Evolutionary conservation across 1,284 basidiomycete genomes (phyloP), one percentile per base, ranked within the genome.

Genomic region (Exobasidium cylindrosporum): DNA sequence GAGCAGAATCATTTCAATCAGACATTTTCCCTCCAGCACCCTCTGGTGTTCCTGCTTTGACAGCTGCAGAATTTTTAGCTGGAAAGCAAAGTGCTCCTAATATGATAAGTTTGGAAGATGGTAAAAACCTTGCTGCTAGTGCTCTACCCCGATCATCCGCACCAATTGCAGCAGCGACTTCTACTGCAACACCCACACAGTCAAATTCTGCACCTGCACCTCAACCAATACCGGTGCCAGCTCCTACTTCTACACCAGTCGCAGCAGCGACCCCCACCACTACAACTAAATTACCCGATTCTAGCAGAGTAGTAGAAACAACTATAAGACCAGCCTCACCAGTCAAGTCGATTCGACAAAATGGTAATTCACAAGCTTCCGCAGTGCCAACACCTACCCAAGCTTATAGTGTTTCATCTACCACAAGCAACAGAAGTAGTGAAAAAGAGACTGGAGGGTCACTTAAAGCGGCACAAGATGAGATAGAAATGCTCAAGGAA

Each of bases 21-120:
- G 92, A 95, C 81, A 95, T 98, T 78, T 97, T 87, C 85, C 94
- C 95, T 1, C 89, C 90, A 6, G 95, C 92, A 1, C 87, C 88
- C 0, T 91, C 91, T 7, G 81, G 84, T 52, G 89, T 93, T 76
- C 86, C 93, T 11, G 87, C 91, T 0, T 84, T 96, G 58, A 84
- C 86, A 7, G 89, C 92, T 0, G 83, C 85, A 57, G 92, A 97
- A 70, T 97, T 91, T 83, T 92, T 97, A 81, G 72, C 63, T 3
- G 93, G 92, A 7, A 76, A 77, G 64, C 64, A 70, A 44, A 68
- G 68, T 0, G 81, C 86, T 14, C 85, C 87, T 23, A 92, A 93
- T 68, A 83, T 85, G 24, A 72, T 86, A 63, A 81, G 84, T 67
- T 77, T 86, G 54, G 83, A 84, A 61, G 83, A 69, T 30, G 63